These are phyloP conservation scores for Thymus mandschuricus DNA, from an alignment of 257 asterid genomes.

Conservation along the genomic window DNA sequence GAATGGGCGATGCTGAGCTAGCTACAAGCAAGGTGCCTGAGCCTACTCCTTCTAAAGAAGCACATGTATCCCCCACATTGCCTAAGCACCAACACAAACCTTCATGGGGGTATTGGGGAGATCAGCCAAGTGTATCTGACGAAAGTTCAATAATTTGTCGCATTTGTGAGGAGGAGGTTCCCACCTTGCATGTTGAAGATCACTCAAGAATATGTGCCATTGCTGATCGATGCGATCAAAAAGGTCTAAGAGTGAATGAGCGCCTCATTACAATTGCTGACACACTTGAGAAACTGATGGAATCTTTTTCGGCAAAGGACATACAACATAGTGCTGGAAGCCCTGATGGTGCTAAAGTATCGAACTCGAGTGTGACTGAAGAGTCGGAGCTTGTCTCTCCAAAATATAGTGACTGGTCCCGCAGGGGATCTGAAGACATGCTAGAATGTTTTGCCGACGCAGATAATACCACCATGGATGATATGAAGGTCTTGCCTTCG, in stretches of 20 bases:
- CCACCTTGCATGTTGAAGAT: slow-evolving; percentile 95
- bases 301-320: slow-evolving; percentile 74
- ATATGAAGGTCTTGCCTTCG: slow-evolving; percentile 74
- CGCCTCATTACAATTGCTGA: slow-evolving; percentile 84
- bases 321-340: slow-evolving; percentile 67
- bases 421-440: slow-evolving; percentile 98
- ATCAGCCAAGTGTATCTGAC: slow-evolving; percentile 72
- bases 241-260: slow-evolving; percentile 88
- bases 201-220: slow-evolving; percentile 96
- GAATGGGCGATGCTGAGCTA: slow-evolving; percentile 56
- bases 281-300: slow-evolving; percentile 92
- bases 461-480: slow-evolving; percentile 83
- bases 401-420: slow-evolving; percentile 94
- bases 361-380: slow-evolving; percentile 84
- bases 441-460: slow-evolving; percentile 85
- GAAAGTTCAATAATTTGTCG: slow-evolving; percentile 97
- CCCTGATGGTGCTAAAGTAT: slow-evolving; percentile 79
- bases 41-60: slow-evolving; percentile 58
- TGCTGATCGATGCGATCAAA: slow-evolving; percentile 96
- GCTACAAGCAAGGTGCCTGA: slow-evolving; percentile 63
- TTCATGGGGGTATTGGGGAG: slow-evolving; percentile 96
- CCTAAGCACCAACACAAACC: slow-evolving; percentile 75
- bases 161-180: slow-evolving; percentile 98
- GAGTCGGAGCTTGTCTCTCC: slow-evolving; percentile 93
- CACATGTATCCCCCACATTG: slow-evolving; percentile 44